Evolutionary conservation across 2,329 filamentous ascomycete species (phyloP).

Genomic region (Podosphaera xanthii): DNA sequence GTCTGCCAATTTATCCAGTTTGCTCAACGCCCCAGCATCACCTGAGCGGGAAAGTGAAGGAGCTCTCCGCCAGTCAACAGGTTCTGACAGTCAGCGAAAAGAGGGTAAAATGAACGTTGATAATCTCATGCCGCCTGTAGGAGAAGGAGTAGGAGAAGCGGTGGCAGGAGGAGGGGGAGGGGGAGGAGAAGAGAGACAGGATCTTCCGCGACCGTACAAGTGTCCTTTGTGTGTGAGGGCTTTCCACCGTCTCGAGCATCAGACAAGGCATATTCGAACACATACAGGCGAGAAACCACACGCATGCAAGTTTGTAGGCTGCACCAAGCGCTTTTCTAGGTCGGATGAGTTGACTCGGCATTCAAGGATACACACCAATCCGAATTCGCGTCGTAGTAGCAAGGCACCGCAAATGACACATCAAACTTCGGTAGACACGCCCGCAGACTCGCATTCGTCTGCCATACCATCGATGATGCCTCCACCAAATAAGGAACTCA

Average conservation of each 20-base stretch:
- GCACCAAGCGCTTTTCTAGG: constrained; percentile 89
- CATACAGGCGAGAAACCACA: constrained; percentile 98
- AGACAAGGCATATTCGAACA: constrained; percentile 60
- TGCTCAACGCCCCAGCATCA: constrained; percentile 39
- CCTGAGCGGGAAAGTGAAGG: constrained; percentile 16
- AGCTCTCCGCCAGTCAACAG: constrained; percentile 14
- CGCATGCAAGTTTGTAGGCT: constrained; percentile 82
- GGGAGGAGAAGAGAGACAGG: constrained; percentile 22
- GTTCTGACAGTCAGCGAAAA: constrained; percentile 14
- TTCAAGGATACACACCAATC: constrained; percentile 97
- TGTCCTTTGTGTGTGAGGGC: constrained; percentile 96
- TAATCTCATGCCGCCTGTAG: constrained; percentile 15
- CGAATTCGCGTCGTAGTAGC: constrained; percentile 83
- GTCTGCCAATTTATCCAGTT: constrained; percentile 52
- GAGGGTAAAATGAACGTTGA: constrained; percentile 30
- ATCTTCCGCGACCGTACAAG: constrained; percentile 92
- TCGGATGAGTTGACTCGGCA: constrained; percentile 93
- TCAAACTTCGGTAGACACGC: constrained; percentile 23
- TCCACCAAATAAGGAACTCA: constrained; percentile 47
- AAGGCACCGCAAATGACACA: constrained; percentile 33
- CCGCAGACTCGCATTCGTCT: constrained; percentile 19
- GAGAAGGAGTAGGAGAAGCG: constrained; percentile 13
- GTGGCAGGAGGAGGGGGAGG: not conserved
- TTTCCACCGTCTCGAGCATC: constrained; percentile 55
- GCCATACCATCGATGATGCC: constrained; percentile 46